Conservation (phyloP, 345 rosid genomes). For the Psidium guajava region DNA sequence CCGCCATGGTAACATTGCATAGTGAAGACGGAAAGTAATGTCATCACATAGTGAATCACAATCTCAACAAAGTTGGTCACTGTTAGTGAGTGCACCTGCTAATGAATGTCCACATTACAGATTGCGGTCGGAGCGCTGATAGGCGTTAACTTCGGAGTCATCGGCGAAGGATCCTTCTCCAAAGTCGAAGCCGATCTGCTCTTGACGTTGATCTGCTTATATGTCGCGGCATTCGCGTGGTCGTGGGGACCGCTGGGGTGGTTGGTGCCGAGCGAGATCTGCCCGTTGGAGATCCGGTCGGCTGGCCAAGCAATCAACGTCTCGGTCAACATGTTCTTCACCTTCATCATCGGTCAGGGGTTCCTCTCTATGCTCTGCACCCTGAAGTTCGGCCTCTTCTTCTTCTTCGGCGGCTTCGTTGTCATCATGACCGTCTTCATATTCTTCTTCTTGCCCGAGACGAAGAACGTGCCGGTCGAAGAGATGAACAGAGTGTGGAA, state of each 20-base stretch:
- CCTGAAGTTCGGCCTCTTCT: constrained; percentile 12
- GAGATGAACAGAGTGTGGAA: constrained; percentile 35
- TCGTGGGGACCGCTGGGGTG: constrained; percentile 57
- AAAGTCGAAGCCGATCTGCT: constrained; percentile 7
- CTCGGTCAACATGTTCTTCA: constrained; percentile 41
- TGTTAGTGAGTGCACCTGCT: no score
- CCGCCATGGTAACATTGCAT: no score
- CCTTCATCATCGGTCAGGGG: constrained; percentile 35
- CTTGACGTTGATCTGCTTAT: constrained; percentile 19
- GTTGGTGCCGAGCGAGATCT: constrained; percentile 45
- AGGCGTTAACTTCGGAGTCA: constrained; percentile 13
- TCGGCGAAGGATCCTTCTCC: constrained; percentile 14
- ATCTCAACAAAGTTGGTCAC: no score
- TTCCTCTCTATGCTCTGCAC: constrained; percentile 47
- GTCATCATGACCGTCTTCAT: constrained; percentile 30
- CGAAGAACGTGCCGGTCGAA: constrained; percentile 36
- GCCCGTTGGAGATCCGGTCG: constrained; percentile 31
- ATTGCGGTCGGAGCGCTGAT: constrained; percentile 13
- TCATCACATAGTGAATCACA: no score
- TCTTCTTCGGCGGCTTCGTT: constrained; percentile 4
- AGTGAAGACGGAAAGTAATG: no score
- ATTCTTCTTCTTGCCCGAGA: constrained; percentile 34
- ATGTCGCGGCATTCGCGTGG: constrained; percentile 49
- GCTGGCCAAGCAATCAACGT: constrained; percentile 41
- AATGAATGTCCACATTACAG: not conserved